Evolutionary conservation across 129 eudicot genomes (phyloP), one percentile per base, ranked within the genome.

Genomic region (Flaveria ramosissima): DNA sequence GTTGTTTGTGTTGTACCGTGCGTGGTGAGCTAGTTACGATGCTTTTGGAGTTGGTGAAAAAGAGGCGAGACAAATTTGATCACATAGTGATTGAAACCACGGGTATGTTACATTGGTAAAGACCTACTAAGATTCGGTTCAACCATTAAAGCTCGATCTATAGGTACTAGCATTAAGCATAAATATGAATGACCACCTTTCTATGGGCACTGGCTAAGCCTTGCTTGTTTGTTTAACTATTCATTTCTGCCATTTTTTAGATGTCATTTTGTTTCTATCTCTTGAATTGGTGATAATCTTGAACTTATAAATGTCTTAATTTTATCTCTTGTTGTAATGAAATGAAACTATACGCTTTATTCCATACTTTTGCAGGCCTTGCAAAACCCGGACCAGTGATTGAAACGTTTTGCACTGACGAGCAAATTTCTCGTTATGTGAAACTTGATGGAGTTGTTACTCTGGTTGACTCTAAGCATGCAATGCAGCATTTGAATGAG

Each of bases 381-480:
- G 99, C 97, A 67, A 94, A 94, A 80, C 99, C 97, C 21, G 96
- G 97, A 56, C 99, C 99, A 4, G 99, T 94, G 9, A 91, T 94
- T 84, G 99, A 94, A 78, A 94, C 99, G 21, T 91, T 94, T 86
- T 89, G 92, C 74, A 83, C 88, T 1, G 99, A 94, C 63, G 97
- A 91, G 82, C 84, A 89, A 78, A 84, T 94, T 61, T 89, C 99
- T 23, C 90, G 94, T 12, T 68, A 89, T 70, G 90, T 94, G 75
- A 94, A 91, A 84, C 97, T 91, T 87, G 99, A 94, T 80, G 99
- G 99, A 47, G 99, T 91, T 80, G 97, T 94, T 75, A 94, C 99
- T 41, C 74, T 94, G 88, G 97, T 94, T 21, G 99, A 94, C 86
- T 87, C 84, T 50, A 88, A 87, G 76, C 95, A 94, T 80, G 93